Base-by-base conservation (phyloP, 306 rosid genomes). In the Sesbania bispinosa region DNA sequence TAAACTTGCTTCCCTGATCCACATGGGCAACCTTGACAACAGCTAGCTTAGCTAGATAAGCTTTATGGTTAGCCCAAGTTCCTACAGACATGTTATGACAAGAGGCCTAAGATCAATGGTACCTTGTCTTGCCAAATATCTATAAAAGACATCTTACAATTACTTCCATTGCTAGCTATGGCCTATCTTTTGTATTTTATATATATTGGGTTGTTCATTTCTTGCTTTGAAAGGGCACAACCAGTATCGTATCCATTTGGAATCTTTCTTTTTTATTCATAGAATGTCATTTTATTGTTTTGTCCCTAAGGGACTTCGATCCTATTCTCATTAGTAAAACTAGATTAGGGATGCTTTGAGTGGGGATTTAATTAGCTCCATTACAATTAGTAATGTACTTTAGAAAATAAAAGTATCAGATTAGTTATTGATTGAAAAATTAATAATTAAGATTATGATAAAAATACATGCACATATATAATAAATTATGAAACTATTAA, bases 61-160 rank as follows among this genome's bases (percentile, higher is more conserved):
- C 47, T 47, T 48, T 15, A 16, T 63, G 79, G 79, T 11, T 39
- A 29, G 45, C 36, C 29, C 51, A 42, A 53, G 8, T 29, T 65
- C n/a, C n/a, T n/a, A n/a, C n/a, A n/a, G n/a, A n/a, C n/a, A n/a
- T n/a, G n/a, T n/a, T n/a, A n/a, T n/a, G n/a, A n/a, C n/a, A n/a
- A n/a, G n/a, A n/a, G n/a, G n/a, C n/a, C n/a, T n/a, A n/a, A n/a
- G n/a, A n/a, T n/a, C n/a, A n/a, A n/a, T n/a, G n/a, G 11, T 35
- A 8, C 10, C 55, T 61, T 50, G 71, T 41, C 76, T 20, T 38
- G 21, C 71, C 81, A 48, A 39, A 55, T 15, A 24, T 26, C 27
- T 7, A 24, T 59, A 23, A 6, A 67, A 10, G 42, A 58, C 51
- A 16, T 11, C 16, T 69, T 39, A 3, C 55, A 39, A 38, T 50